Evolutionary conservation across 2,329 filamentous ascomycete species (phyloP), one percentile per base, ranked within the genome.

Genomic region (Juglanconis sp.): DNA sequence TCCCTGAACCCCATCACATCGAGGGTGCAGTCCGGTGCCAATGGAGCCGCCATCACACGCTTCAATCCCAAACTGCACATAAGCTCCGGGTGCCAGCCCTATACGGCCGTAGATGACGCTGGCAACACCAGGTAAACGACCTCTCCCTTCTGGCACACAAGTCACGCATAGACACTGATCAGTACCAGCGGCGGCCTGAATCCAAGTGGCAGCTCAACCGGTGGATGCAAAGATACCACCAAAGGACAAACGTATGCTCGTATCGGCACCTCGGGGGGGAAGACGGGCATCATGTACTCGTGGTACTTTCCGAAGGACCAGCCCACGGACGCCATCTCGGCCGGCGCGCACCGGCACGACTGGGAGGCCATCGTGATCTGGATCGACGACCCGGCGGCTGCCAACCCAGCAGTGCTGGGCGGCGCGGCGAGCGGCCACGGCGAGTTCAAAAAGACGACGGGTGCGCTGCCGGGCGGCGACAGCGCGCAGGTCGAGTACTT

Each of bases 261-360:
- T n/a, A 69, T 67, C 32, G 62, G 60, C 2, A 56, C 56, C 35
- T 58, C 67, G 51, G 67, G 69, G 15, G 67, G 63, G 32, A 61
- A 64, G 15, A 69, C 68, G 42, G 72, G 65, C 51, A 72, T 77
- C 66, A 75, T 77, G 73, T 77, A 76, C 61, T 64, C 73, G 10
- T 76, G 74, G 76, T 79, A 78, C 66, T 71, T 75, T 65, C 76
- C 76, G 53, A 79, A 79, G 67, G 76, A 79, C 61, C 68, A 73
- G 62, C 73, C 75, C n/a, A 62, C 63, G 35, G 51, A 59, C 1
- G 72, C 69, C 0, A 62, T 65, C 48, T 49, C 44, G 9, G 68
- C 69, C 10, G 70, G 75, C 3, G 67, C 67, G 7, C 73, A 76
- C 62, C 69, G 74, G 3, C 71, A 75, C 61, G 74, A 76, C 64